Evolutionary conservation across 768 basidiomycete species (phyloP), one percentile per base, ranked within the genome.

Genomic region (Pleurotus ostreatus): DNA sequence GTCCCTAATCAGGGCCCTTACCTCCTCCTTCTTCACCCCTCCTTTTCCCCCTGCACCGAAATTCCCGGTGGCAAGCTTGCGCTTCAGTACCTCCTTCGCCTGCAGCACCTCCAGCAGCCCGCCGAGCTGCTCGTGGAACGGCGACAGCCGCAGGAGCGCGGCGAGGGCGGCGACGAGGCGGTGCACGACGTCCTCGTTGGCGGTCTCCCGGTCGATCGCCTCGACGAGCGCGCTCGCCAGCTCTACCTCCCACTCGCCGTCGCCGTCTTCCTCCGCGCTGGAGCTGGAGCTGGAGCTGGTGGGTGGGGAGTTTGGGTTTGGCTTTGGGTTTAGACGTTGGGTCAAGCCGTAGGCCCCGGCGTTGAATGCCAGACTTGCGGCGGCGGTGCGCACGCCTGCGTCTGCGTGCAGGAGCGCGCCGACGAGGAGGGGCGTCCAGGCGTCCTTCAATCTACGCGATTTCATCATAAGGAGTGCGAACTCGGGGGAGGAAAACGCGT

Each of bases 111-210:
- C 84, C 30, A 96, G 67, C 52, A 97, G 65, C 2, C 81, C 71
- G 4, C 58, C 60, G 11, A 89, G 61, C 60, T 84, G 78, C 38
- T 81, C 82, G 61, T 81, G 84, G 25, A 76, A 79, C 0, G 94
- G 92, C 3, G 92, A 90, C 26, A 91, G 69, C 12, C 88, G 85
- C 40, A 96, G 59, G 37, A 93, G 69, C 63, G 92, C 80, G 0
- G 84, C 94, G 34, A 98, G 71, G 4, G 88, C 85, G 2, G 91
- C 93, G 0, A 82, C 77, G 41, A 97, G 71, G 11, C 94, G 89
- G 67, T 97, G 90, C 1, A 94, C 92, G 90, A 92, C 84, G 65
- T 95, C 94, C 67, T 92, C 89, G 60, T 77, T 89, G 54, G 74
- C 70, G 59, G 73, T 79, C 71, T 96, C 93, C 60, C 80, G 79